Evolutionary conservation across 306 rosid genomes (phyloP), one percentile per base, ranked within the genome.

Genomic region (Lathyrus aphaca): DNA sequence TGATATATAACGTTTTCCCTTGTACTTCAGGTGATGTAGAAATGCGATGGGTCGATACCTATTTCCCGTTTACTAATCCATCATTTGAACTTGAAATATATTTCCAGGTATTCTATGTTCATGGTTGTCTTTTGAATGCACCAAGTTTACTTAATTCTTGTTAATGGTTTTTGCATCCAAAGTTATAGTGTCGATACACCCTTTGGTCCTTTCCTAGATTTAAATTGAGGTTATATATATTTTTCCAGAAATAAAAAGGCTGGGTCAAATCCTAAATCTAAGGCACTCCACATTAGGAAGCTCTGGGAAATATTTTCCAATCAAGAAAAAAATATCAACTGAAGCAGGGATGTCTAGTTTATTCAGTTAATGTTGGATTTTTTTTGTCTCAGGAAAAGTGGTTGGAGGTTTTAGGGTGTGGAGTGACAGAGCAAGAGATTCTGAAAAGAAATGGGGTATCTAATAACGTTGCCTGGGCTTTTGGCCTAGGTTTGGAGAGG

Each of bases 11-110:
- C 77, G 8, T 10, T 79, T 25, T 70, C 69, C 54, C 49, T 25
- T 59, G 60, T 65, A 49, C 48, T 74, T 70, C 85, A 95, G 99
- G 99, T 79, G 81, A 83, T 53, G 97, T 95, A 74, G 96, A 95
- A 75, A 90, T 90, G 96, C 99, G 95, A 39, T 95, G 99, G 99
- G 86, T 95, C 64, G 97, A 95, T 82, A 86, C 99, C 42, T 95
- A 91, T 79, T 91, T 91, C 72, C 97, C 99, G 32, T 95, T 95
- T 79, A 95, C 99, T 53, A 74, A 86, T 77, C 99, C 99, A 25
- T 95, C 97, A 27, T 91, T 88, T 80, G 99, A 95, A 77, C 99
- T 95, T 59, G 96, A 95, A 84, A 91, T 95, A 58, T 91, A 85
- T 79, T 95, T 95, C 76, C 73, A 91, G 92, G 99, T 89, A 84